A percentile compares a stretch with the other conserved stretches of the same genome.
phyloP scores from a whole-genome alignment of 345 rosid species.

The Aurinia saxatilis region DNA sequence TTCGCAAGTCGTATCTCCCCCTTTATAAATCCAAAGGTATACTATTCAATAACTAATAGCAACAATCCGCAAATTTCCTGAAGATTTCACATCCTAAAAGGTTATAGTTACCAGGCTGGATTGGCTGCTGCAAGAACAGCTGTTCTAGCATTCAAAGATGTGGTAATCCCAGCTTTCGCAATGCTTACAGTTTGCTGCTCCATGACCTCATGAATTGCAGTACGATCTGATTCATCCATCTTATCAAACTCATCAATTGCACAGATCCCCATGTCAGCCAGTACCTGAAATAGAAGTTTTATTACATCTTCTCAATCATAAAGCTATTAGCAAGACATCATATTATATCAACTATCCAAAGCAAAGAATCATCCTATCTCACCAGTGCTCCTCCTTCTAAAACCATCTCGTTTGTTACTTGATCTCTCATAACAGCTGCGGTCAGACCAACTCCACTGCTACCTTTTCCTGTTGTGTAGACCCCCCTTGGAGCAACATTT shows the following conservation, averaged over 20 bases:
- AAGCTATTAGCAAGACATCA: constrained; percentile 4
- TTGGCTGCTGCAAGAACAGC: constrained; percentile 98
- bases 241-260: constrained; percentile 99
- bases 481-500: constrained; percentile 89
- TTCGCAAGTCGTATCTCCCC: constrained; percentile 92
- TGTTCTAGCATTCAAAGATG: constrained; percentile 94
- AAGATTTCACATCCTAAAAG: neutral
- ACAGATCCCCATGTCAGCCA: constrained; percentile 99
- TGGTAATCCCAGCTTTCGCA: constrained; percentile 98
- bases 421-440: constrained; percentile 96
- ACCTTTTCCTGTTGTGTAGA: constrained; percentile 94
- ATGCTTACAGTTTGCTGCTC: constrained; percentile 99
- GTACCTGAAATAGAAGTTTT: constrained; percentile 50
- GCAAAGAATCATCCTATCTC: constrained; percentile 19
- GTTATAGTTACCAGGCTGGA: constrained; percentile 78
- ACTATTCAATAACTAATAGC: constrained; percentile 11
- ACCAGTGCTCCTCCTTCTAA: constrained; percentile 99
- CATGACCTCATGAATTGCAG: constrained; percentile 98
- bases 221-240: constrained; percentile 99
- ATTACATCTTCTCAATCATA: constrained; percentile 1
- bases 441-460: constrained; percentile 99
- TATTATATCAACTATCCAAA: neutral
- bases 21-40: constrained; percentile 34
- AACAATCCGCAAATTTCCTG: neutral
- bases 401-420: constrained; percentile 95